Evolutionary conservation across 495 filamentous ascomycete genomes (phyloP).

Genomic region (Penicillium subrubescens): DNA sequence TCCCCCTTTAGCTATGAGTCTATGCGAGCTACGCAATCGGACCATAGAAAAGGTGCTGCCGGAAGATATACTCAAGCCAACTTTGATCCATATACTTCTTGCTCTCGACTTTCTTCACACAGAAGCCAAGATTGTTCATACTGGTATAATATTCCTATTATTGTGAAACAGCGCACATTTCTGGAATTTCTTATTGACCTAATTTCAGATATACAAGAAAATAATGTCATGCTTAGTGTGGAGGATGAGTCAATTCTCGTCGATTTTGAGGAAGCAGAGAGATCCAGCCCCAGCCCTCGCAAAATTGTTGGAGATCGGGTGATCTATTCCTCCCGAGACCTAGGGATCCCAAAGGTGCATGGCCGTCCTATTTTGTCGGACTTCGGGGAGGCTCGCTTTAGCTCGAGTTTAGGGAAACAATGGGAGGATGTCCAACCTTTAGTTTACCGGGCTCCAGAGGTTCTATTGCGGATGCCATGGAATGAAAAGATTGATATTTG

Average conservation of each 20-base stretch:
- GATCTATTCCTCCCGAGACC: slow-evolving; percentile 29
- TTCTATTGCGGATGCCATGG: slow-evolving; percentile 42
- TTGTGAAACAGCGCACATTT: not conserved
- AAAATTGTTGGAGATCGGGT: slow-evolving; percentile 21
- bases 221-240: slow-evolving; percentile 31
- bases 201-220: slow-evolving; percentile 31
- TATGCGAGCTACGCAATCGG: slow-evolving; percentile 19
- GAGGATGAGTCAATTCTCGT: slow-evolving; percentile 35
- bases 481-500: slow-evolving; percentile 44
- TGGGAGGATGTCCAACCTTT: slow-evolving; percentile 25
- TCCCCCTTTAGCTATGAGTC: slow-evolving; percentile 29
- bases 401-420: slow-evolving; percentile 9
- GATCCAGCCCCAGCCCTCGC: slow-evolving; percentile 18
- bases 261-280: slow-evolving; percentile 31
- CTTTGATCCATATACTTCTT: slow-evolving; percentile 31
- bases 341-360: slow-evolving; percentile 6
- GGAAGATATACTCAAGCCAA: slow-evolving; percentile 18
- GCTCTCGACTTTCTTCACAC: slow-evolving; percentile 37
- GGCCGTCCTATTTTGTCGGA: slow-evolving; percentile 29
- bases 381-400: slow-evolving; percentile 32
- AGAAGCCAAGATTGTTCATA: slow-evolving; percentile 41
- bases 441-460: slow-evolving; percentile 45
- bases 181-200: slow-evolving; percentile 3
- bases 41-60: slow-evolving; percentile 8
- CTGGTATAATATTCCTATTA: slow-evolving; percentile 29